phyloP scores from a whole-genome alignment of 371 early-diverging fungal genomes.

The Lichtheimia hyalospora region DNA sequence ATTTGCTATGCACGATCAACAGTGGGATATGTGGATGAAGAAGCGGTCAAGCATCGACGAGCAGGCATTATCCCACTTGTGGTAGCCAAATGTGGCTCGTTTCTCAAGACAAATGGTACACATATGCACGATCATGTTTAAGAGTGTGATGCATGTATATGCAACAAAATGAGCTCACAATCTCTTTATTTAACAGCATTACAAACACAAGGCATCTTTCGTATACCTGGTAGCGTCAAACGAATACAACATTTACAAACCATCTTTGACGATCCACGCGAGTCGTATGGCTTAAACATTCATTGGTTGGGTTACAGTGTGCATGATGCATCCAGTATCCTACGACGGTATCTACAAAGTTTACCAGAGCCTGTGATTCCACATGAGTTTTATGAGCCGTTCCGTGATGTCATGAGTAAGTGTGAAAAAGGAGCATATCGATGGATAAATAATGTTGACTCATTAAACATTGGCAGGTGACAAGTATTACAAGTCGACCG shows the following conservation, averaged over 20 bases:
- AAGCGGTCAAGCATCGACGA: constrained; percentile 16
- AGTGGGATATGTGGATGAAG: constrained; percentile 25
- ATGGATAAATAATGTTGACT: not conserved
- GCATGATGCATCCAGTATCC: constrained; percentile 63
- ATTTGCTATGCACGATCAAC: constrained; percentile 24
- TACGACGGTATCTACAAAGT: constrained; percentile 59
- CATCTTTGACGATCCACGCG: constrained; percentile 45
- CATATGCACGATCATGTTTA: not conserved
- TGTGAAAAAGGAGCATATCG: not conserved
- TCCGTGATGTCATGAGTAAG: constrained; percentile 58
- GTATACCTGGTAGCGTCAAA: constrained; percentile 47
- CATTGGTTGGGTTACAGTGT: constrained; percentile 62
- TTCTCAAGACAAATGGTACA: constrained; percentile 42
- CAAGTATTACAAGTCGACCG: constrained; percentile 8
- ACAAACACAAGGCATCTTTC: constrained; percentile 24
- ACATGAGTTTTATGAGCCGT: constrained; percentile 54
- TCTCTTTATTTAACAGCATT: constrained; percentile 9
- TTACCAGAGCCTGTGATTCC: constrained; percentile 67
- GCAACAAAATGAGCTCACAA: not conserved
- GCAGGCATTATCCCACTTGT: constrained; percentile 45
- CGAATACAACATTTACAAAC: constrained; percentile 60
- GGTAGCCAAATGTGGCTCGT: constrained; percentile 49
- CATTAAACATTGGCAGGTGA: constrained; percentile 8
- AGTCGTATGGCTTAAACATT: constrained; percentile 51
- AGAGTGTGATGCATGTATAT: not conserved